Base-by-base conservation (phyloP, 495 filamentous ascomycete genomes). In the Penicillium subrubescens region DNA sequence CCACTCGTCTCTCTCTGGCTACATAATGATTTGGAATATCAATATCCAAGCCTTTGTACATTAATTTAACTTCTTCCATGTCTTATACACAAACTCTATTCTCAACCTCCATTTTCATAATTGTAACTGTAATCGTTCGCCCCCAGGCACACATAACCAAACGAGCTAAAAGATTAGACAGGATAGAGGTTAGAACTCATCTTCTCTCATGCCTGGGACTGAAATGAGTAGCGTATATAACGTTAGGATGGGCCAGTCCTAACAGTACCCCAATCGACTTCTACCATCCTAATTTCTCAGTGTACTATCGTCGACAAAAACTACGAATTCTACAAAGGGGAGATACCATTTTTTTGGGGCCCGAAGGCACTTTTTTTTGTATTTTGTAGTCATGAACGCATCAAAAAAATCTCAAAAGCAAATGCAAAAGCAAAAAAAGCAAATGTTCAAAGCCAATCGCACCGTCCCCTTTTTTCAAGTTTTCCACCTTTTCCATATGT, bases 321-420 rank as follows among this genome's bases (percentile, higher is more conserved):
- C n/a, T 19, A 21, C 21, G 8, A 35, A 56, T 19, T 37, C 25
- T 19, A 21, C 21, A n/a, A 35, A 56, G 33, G 23, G 11, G 6
- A 3, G 15, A 21, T 19, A 10, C n/a, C 21, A 21, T 0, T 23
- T 8, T 58, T 29, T 58, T 6, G 37, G 19, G 34, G 56, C 56
- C 41, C 56, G 41, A 58, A 58, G 56, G 56, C 34, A 33, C 39
- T 33, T 58, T 58, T 58, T 35, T 44, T 58, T 27, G 35, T 58
- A 58, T 58, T 58, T 58, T 31, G 2, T 44, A 21, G 7, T 56
- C 31, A 52, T 15, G 27, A 52, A 52, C 23, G 25, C 14, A 52
- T 29, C 25, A 31, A 52, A 52, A 51, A 17, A 52, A 31, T 34
- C 34, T 35, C 17, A 23, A 56, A 21, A 56, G 19, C 31, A 55